Evolutionary conservation across 768 basidiomycete species (phyloP).

Genomic region (Russula lepida): DNA sequence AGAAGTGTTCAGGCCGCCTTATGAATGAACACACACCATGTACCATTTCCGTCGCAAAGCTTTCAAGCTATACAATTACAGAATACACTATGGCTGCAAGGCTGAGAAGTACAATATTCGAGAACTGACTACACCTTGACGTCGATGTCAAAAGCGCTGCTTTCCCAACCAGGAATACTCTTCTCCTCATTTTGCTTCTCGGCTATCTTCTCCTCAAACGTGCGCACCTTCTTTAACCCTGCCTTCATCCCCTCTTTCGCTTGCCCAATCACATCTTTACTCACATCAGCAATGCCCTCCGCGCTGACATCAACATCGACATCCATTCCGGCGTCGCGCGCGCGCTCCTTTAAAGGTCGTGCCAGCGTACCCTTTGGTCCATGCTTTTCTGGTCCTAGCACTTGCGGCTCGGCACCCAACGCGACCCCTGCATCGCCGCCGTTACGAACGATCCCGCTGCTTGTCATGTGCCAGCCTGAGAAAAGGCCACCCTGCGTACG

Average conservation of each 20-base stretch:
- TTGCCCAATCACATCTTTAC: conserved; percentile 26
- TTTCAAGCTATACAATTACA: neutral
- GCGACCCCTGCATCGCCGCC: conserved; percentile 40
- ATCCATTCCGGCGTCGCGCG: conserved; percentile 26
- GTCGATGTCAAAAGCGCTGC: conserved; percentile 33
- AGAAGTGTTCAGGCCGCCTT: no score
- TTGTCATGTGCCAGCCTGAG: conserved; percentile 46
- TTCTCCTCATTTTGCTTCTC: conserved; percentile 30
- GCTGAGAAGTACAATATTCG: neutral
- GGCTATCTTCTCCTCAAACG: conserved; percentile 29
- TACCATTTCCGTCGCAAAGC: no score
- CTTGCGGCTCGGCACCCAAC: conserved; percentile 67
- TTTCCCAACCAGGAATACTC: conserved; percentile 30
- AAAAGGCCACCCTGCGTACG: conserved; percentile 31
- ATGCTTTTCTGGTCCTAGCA: conserved; percentile 56
- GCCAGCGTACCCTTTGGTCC: conserved; percentile 55
- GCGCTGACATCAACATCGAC: conserved; percentile 24
- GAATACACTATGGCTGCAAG: neutral
- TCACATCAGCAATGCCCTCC: conserved; percentile 19
- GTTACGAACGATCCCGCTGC: conserved; percentile 50
- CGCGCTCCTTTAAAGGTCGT: conserved; percentile 32
- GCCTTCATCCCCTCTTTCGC: conserved; percentile 26
- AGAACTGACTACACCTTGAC: conserved; percentile 11
- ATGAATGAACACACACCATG: no score
- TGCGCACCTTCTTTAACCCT: conserved; percentile 24